Conservation (phyloP, 2,329 filamentous ascomycete genomes). For the Colletotrichum acutatum region DNA sequence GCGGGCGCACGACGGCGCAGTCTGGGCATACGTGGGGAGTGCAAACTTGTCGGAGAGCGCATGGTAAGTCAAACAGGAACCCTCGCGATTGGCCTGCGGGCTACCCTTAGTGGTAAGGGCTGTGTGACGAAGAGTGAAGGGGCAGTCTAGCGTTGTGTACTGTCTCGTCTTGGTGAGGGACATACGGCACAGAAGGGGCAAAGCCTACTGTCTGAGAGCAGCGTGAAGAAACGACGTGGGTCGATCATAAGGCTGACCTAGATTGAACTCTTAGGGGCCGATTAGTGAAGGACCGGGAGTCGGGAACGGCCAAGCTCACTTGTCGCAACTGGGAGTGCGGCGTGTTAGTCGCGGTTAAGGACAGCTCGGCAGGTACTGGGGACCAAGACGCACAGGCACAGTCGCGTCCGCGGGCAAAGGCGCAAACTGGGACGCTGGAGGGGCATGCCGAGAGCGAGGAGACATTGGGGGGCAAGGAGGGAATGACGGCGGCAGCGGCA, state of each 20-base stretch:
- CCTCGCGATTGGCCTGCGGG: slow-evolving; percentile 37
- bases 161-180: background rate
- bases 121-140: background rate
- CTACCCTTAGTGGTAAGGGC: background rate
- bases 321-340: slow-evolving; percentile 98
- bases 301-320: slow-evolving; percentile 78
- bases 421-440: slow-evolving; percentile 23
- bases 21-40: slow-evolving; percentile 90
- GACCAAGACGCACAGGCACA: slow-evolving; percentile 35
- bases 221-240: slow-evolving; percentile 18
- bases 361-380: slow-evolving; percentile 29
- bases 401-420: slow-evolving; percentile 27
- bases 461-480: slow-evolving; percentile 27
- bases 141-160: background rate
- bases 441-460: slow-evolving; percentile 19
- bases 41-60: slow-evolving; percentile 94
- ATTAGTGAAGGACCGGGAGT: slow-evolving; percentile 75
- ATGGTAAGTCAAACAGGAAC: slow-evolving; percentile 71
- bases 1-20: slow-evolving; percentile 41
- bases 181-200: background rate
- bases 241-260: slow-evolving; percentile 33
- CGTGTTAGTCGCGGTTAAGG: slow-evolving; percentile 74
- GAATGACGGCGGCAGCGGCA: background rate
- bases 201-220: background rate
- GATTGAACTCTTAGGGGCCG: slow-evolving; percentile 70